phyloP scores from a whole-genome alignment of 2,329 filamentous ascomycete species.

The Chaetoscypha palmicola region DNA sequence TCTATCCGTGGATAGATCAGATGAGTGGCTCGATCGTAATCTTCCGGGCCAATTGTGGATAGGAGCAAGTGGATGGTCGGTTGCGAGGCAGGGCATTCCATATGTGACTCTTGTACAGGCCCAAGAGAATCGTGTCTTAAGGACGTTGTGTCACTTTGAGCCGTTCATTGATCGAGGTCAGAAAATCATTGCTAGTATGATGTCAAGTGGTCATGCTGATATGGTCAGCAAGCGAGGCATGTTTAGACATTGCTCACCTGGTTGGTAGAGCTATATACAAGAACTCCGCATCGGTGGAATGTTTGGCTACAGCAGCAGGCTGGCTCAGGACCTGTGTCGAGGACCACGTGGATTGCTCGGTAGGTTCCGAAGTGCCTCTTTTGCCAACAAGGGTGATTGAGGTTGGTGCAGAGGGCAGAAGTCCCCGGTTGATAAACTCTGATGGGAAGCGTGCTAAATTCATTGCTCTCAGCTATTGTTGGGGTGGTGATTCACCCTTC shows the following conservation, averaged over 20 bases:
- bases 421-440: slow-evolving; percentile 10
- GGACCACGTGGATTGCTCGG: slow-evolving; percentile 10
- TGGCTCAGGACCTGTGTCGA: slow-evolving; percentile 14
- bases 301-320: slow-evolving; percentile 9
- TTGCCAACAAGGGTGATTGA: slow-evolving; percentile 16
- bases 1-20: slow-evolving; percentile 9
- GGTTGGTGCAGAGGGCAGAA: slow-evolving; percentile 9
- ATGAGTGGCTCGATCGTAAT: slow-evolving; percentile 13
- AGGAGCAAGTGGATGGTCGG: slow-evolving; percentile 15
- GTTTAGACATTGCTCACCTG: too few species aligned
- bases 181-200: neutral
- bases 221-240: slow-evolving; percentile 9
- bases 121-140: neutral
- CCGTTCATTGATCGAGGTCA: slow-evolving; percentile 16
- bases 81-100: slow-evolving; percentile 14
- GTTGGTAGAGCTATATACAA: slow-evolving; percentile 13
- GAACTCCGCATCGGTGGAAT: slow-evolving; percentile 11
- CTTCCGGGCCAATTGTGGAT: slow-evolving; percentile 15
- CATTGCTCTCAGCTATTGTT: slow-evolving; percentile 18
- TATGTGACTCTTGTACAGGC: slow-evolving; percentile 15
- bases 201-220: slow-evolving; percentile 3
- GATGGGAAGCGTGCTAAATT: slow-evolving; percentile 4
- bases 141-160: slow-evolving; percentile 16
- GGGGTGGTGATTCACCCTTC: slow-evolving; percentile 8
- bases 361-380: neutral